Evolutionary conservation across 2,329 filamentous ascomycete species (phyloP).

Genomic region (Chalara sp.): DNA sequence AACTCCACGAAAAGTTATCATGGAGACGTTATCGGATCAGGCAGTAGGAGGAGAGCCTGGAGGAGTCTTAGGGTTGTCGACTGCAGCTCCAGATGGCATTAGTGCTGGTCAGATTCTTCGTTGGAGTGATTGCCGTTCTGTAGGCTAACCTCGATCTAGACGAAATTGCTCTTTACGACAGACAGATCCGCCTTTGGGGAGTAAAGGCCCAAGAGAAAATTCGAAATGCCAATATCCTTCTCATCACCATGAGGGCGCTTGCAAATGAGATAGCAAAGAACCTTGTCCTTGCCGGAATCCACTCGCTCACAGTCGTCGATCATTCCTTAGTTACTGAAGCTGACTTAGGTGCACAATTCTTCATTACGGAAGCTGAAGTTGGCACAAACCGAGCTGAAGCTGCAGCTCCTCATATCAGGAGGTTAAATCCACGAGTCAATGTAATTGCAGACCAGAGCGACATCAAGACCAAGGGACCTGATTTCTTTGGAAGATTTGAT

Average conservation of each 20-base stretch:
- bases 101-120: conserved; percentile 28
- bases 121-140: not conserved
- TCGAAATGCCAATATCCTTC: conserved; percentile 79
- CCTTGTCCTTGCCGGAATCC: conserved; percentile 86
- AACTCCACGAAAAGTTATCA: not conserved
- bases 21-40: not conserved
- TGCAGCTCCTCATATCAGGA: conserved; percentile 68
- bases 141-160: conserved; percentile 42
- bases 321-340: conserved; percentile 66
- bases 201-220: conserved; percentile 92
- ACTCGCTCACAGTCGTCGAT: conserved; percentile 84
- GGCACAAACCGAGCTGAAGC: conserved; percentile 82
- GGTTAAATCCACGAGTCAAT: conserved; percentile 82
- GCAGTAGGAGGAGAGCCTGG: not conserved
- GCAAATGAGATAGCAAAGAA: conserved; percentile 97
- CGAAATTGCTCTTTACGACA: conserved; percentile 94
- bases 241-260: conserved; percentile 81
- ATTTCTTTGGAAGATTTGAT: conserved; percentile 75
- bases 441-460: conserved; percentile 64
- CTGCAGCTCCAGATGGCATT: conserved; percentile 14
- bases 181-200: conserved; percentile 95
- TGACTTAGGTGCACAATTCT: conserved; percentile 78
- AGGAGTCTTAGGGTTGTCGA: not conserved
- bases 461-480: conserved; percentile 59
- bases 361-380: conserved; percentile 62